phyloP scores from a whole-genome alignment of 495 filamentous ascomycete genomes.

The Xylaria nigripes region DNA sequence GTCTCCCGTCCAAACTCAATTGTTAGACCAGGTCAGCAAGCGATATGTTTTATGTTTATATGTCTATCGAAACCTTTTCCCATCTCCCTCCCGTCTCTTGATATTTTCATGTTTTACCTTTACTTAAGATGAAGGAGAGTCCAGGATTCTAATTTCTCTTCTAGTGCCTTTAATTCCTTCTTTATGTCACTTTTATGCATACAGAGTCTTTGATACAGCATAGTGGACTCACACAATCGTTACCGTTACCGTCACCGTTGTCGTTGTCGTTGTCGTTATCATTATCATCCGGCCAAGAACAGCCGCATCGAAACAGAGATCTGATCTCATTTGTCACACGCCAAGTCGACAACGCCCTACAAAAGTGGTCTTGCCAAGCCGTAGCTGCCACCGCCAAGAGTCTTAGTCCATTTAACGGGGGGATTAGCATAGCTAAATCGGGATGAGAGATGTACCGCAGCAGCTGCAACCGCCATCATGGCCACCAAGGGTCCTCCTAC shows the following conservation, averaged over 20 bases:
- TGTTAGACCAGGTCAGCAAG: no score
- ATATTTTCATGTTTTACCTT: no score
- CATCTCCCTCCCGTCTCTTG: no score
- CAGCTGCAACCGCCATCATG: conserved; percentile 7
- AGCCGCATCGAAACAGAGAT: neutral
- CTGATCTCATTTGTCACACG: neutral
- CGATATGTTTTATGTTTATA: no score
- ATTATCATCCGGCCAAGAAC: neutral
- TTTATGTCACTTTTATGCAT: neutral
- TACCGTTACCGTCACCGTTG: neutral
- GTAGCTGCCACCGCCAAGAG: neutral
- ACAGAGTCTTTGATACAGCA: neutral
- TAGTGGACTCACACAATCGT: neutral
- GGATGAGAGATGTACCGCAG: conserved; percentile 9
- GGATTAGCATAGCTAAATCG: neutral
- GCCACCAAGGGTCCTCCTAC: conserved; percentile 3
- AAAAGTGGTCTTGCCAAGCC: conserved; percentile 3
- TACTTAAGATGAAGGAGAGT: no score
- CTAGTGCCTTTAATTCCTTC: neutral
- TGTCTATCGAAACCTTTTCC: no score
- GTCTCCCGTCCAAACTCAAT: neutral
- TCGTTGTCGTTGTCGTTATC: neutral
- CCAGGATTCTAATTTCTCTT: neutral
- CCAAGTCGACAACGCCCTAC: neutral
- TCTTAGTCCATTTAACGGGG: neutral